Conservation (phyloP, 768 basidiomycete genomes). For the Porpolomopsis calyptriformis region DNA sequence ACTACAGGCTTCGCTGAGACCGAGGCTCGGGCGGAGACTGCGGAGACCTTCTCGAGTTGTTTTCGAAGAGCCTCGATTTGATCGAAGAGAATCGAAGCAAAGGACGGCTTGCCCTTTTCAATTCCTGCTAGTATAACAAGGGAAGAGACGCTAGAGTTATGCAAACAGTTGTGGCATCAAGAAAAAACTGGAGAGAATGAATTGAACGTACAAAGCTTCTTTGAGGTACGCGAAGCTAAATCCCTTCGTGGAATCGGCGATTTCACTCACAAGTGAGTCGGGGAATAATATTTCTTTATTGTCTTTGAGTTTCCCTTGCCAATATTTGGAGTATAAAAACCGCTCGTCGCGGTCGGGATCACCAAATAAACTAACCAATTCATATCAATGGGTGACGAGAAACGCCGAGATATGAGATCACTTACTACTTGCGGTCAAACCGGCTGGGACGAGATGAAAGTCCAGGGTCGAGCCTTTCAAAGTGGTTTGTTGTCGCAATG, state of each 20-base stretch:
- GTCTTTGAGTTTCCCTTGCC: constrained; percentile 63
- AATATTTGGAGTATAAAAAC: constrained; percentile 59
- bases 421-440: constrained; percentile 81
- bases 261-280: constrained; percentile 46
- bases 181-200: background rate
- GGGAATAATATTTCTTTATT: constrained; percentile 61
- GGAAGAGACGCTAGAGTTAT: constrained; percentile 47
- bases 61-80: constrained; percentile 56
- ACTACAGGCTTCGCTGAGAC: background rate
- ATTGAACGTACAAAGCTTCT: constrained; percentile 74
- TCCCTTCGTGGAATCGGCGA: constrained; percentile 47
- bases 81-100: constrained; percentile 38
- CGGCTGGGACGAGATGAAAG: constrained; percentile 70
- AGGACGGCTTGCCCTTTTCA: constrained; percentile 38
- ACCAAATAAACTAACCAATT: constrained; percentile 46
- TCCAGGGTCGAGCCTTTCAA: constrained; percentile 68
- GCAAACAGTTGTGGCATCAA: background rate
- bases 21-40: background rate
- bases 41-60: constrained; percentile 42
- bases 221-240: constrained; percentile 88
- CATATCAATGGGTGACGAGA: background rate
- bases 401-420: constrained; percentile 7
- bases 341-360: constrained; percentile 60
- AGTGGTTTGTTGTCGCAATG: constrained; percentile 76
- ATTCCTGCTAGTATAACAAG: constrained; percentile 54